phyloP scores from a whole-genome alignment of 495 filamentous ascomycete genomes.

The Lepraria neglecta region DNA sequence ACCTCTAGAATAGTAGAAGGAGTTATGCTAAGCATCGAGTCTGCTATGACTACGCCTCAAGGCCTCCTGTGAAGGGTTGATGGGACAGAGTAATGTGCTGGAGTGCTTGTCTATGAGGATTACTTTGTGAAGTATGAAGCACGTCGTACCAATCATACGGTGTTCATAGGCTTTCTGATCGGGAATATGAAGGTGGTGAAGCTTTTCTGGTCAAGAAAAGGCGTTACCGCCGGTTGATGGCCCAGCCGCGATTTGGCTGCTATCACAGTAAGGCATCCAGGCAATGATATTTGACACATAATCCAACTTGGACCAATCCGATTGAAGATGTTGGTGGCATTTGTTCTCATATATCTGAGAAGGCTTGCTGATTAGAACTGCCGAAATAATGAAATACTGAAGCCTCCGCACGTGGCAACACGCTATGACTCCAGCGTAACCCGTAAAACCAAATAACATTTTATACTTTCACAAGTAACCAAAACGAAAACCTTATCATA shows the following conservation, averaged over 20 bases:
- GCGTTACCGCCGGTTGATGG: neutral
- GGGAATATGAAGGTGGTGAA: neutral
- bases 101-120: neutral
- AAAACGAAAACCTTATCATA: conserved; percentile 3
- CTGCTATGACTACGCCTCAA: neutral
- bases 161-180: neutral
- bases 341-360: conserved; percentile 6
- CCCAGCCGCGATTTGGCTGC: neutral
- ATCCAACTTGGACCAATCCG: conserved; percentile 1
- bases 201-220: neutral
- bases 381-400: conserved; percentile 2
- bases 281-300: neutral
- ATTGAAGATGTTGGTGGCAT: neutral
- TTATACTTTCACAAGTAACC: neutral
- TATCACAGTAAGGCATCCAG: neutral
- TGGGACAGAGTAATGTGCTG: neutral
- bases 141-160: neutral
- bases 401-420: conserved; percentile 9
- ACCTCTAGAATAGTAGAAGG: neutral
- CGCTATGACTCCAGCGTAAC: conserved; percentile 8
- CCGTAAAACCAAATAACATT: neutral
- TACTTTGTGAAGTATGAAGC: too few relatives aligned
- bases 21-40: neutral
- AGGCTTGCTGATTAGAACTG: neutral
- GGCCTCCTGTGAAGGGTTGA: neutral